Evolutionary conservation across 352 stramenopile genomes (phyloP), one percentile per base, ranked within the genome.

Genomic region (Aphanomyces stellatus): DNA sequence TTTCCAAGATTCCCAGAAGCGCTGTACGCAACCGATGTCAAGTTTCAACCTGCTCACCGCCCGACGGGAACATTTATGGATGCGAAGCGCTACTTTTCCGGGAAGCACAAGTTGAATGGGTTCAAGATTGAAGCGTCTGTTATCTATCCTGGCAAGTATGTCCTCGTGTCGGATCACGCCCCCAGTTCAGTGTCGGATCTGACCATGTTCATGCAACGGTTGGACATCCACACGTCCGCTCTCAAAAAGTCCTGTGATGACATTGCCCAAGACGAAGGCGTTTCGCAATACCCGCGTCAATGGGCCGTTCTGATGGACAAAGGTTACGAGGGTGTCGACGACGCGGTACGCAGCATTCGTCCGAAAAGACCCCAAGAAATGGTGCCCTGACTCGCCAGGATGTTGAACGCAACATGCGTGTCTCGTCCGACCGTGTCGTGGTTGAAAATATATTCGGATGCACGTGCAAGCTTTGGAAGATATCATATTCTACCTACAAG

Each of bases 81-180:
- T 10, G 19, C n/a, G 19, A 63, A 63, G 7, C 35, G 25, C 35
- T 63, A 63, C 55, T 63, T 51, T 43, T 72, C 64, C 1, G 59
- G 56, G 0, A 67, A 66, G 40, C 51, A 74, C 25, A 72, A 74
- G 59, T 42, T 70, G 2, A 67, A 70, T 37, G 60, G 59, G 24
- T 69, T 74, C 55, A 70, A 72, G 51, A 67, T 71, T 48, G 59
- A 70, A 40, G 62, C 48, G 11, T 67, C 46, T 8, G 65, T 69
- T 3, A 51, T 61, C 0, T 41, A 37, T 37, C 57, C 42, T 37
- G 61, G 66, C 8, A 0, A 67, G 0, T 53, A 61, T 1, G 66
- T 73, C 17, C 42, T 57, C 22, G 59, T 69, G 27, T 71, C 41
- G 0, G 1, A 15, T 8, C 71, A 69, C 57, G 33, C 31, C 0